Evolutionary conservation across 192 early-diverging fungal species (phyloP).

Genomic region (Pilaira anomala): DNA sequence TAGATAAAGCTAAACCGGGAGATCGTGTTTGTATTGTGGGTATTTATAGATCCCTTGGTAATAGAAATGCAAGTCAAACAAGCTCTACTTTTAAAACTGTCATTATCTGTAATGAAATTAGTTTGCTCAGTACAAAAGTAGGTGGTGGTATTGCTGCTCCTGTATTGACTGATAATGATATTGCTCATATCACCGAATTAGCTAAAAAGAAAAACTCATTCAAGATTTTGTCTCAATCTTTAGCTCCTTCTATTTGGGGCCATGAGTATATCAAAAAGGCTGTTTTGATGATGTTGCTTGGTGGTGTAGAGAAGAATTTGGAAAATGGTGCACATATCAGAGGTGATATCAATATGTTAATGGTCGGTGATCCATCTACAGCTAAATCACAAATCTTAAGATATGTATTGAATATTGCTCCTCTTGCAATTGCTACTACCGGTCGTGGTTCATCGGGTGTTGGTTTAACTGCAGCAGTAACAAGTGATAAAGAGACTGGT

Average conservation of each 20-base stretch:
- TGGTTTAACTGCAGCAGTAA: conserved; percentile 96
- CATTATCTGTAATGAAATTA: conserved; percentile 84
- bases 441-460: conserved; percentile 96
- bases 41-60: conserved; percentile 85
- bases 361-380: conserved; percentile 98
- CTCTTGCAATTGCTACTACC: conserved; percentile 94
- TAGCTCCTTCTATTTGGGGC: conserved; percentile 89
- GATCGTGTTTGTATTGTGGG: conserved; percentile 94
- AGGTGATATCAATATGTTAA: conserved; percentile 96
- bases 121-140: conserved; percentile 63
- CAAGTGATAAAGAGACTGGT: conserved; percentile 91
- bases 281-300: conserved; percentile 82
- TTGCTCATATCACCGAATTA: conserved; percentile 80
- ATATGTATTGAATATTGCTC: conserved; percentile 94
- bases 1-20: conserved; percentile 93
- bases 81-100: conserved; percentile 90
- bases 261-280: conserved; percentile 97
- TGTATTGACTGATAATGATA: conserved; percentile 78
- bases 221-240: conserved; percentile 76
- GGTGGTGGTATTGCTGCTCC: conserved; percentile 73
- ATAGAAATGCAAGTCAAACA: conserved; percentile 65
- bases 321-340: conserved; percentile 93
- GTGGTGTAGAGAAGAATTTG: conserved; percentile 92
- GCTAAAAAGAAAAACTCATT: conserved; percentile 68
- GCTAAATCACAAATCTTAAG: conserved; percentile 98